phyloP scores from a whole-genome alignment of 257 asterid genomes.

The Forsythia suspensa region DNA sequence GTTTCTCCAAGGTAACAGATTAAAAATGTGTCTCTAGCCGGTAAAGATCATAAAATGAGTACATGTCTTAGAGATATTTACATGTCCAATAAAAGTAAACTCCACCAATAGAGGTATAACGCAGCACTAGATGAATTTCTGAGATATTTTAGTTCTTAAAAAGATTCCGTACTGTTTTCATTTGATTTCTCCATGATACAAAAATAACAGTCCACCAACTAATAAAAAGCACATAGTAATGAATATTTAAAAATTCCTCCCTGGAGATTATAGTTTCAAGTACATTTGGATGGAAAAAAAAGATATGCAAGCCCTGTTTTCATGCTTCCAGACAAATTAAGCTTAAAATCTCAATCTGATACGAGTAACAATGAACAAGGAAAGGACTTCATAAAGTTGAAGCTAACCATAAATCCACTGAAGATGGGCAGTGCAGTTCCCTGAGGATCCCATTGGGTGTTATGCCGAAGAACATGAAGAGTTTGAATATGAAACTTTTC shows the following conservation, averaged over 20 bases:
- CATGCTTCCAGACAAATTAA: slow-evolving; percentile 2
- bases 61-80: not conserved
- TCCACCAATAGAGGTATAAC: not conserved
- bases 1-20: not conserved
- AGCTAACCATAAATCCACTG: slow-evolving; percentile 81
- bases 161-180: not conserved
- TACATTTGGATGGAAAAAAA: not conserved
- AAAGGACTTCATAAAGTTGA: slow-evolving; percentile 23
- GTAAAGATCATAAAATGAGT: not conserved
- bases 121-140: not conserved
- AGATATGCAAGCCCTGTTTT: not conserved
- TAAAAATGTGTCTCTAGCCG: not conserved
- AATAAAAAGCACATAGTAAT: not conserved
- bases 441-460: slow-evolving; percentile 71
- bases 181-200: not conserved
- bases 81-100: not conserved
- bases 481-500: slow-evolving; percentile 72
- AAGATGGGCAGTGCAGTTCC: slow-evolving; percentile 72
- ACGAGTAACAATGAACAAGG: not conserved
- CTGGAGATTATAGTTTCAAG: not conserved
- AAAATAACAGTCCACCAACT: not conserved
- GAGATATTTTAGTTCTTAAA: not conserved
- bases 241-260: not conserved
- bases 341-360: slow-evolving; percentile 5
- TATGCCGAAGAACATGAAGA: slow-evolving; percentile 76